Evolutionary conservation across 495 filamentous ascomycete genomes (phyloP).

Genomic region (Cercophora samala): DNA sequence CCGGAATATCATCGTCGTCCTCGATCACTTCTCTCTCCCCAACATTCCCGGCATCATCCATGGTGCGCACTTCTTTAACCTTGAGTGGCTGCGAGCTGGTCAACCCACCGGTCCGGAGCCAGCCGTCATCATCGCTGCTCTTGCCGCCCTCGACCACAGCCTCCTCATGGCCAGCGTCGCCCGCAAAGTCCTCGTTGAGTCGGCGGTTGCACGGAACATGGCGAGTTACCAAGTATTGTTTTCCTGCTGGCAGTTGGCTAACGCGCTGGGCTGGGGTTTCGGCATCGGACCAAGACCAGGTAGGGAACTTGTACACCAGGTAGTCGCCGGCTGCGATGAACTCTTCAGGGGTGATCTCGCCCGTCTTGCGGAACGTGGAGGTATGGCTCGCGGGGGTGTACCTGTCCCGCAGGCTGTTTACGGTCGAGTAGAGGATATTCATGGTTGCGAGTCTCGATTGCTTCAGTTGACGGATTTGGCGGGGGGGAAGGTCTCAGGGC

Average conservation of each 20-base stretch:
- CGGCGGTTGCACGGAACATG: constrained; percentile 89
- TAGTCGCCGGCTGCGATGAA: constrained; percentile 96
- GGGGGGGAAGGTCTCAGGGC: neutral
- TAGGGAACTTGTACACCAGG: constrained; percentile 97
- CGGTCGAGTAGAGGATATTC: constrained; percentile 69
- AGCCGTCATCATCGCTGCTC: constrained; percentile 76
- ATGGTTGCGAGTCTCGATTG: constrained; percentile 32
- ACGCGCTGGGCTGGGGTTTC: constrained; percentile 73
- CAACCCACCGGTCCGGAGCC: constrained; percentile 80
- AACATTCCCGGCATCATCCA: constrained; percentile 75
- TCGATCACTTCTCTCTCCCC: constrained; percentile 65
- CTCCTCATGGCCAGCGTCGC: constrained; percentile 79
- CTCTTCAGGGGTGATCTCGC: constrained; percentile 96
- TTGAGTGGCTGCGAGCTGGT: constrained; percentile 68
- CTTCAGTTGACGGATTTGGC: neutral
- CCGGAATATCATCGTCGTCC: constrained; percentile 87
- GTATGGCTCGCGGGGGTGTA: constrained; percentile 83
- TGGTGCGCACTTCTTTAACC: constrained; percentile 74
- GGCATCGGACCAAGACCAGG: constrained; percentile 95
- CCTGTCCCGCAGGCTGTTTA: constrained; percentile 82
- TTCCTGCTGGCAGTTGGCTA: constrained; percentile 76
- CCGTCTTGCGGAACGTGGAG: constrained; percentile 88
- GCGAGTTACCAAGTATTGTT: constrained; percentile 93
- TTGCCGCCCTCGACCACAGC: constrained; percentile 74
- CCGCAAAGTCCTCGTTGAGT: constrained; percentile 89